Base-by-base conservation (phyloP, 176 grass and related monocot genomes). In the Dendrocalamus sinicus region DNA sequence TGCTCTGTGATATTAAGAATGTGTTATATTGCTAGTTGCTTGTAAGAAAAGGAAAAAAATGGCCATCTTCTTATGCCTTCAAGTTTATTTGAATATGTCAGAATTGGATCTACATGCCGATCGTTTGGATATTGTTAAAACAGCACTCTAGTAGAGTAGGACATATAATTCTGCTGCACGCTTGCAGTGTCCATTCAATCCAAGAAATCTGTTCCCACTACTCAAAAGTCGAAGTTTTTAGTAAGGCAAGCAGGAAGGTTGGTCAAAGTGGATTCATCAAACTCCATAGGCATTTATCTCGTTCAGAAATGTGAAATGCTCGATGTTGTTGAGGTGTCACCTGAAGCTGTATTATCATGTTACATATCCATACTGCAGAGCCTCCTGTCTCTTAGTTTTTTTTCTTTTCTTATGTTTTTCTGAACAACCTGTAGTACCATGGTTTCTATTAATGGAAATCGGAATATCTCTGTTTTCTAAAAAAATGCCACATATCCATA, bases 1-100 rank as follows among this genome's bases (percentile, higher is more conserved):
- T 30, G 7, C 14, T 73, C 61, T 75, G 19, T 81, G 8, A 71
- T 76, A 82, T 78, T 35, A 78, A 65, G 22, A 35, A 37, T 64
- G 20, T 55, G 53, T 70, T 43, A 1, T 70, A 51, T 23, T 57
- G 7, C n/a, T 53, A 84, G 3, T 14, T 67, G 30, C 20, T 76
- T 64, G 47, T 54, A 54, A 26, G 13, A 15, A 80, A 67, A 57
- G 48, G 65, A 9, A 75, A 75, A 75, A 40, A 53, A 17, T 17
- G 13, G 2, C 12, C 22, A 39, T 52, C 6, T 52, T 76, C 22
- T 67, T 68, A 15, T 55, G 35, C 12, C n/a, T 66, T 67, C 39
- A 43, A 37, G 7, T 35, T 71, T 83, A n/a, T 86, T 59, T 35
- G 3, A 60, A 39, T 47, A 77, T 69, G 63, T 22, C 50, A 46